Evolutionary conservation across 805 yeast species (phyloP), one percentile per base, ranked within the genome.

Genomic region (Saccharomycopsis babjevae): DNA sequence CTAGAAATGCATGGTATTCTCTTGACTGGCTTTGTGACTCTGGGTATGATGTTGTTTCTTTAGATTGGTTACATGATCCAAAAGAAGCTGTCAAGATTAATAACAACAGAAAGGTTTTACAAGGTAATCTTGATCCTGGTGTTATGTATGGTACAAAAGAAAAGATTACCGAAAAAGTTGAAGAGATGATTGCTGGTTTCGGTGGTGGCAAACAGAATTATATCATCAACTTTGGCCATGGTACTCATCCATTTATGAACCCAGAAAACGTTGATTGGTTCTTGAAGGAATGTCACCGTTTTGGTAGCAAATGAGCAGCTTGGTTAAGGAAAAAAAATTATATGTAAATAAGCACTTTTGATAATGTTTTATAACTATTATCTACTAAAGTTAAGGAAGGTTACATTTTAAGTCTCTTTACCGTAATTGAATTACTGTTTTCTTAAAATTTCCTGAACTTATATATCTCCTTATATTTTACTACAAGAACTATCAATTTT

Each of bases 1-100:
- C 97, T 34, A 94, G 92, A 75, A 97, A 97, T 52, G 94, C 99
- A 0, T 93, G 97, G 97, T 93, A 90, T 68, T 97, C 98, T 5
- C 77, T 94, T 58, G 92, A 93, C 66, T 87, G 85, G 59, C 77
- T 94, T 62, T 87, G 96, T 69, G 84, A 83, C 56, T 76, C 88
- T 6, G 94, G 92, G 13, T 94, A 89, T 73, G 85, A 91, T 69
- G 83, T 83, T 18, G 90, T 94, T n/a, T 91, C 97, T 1, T 79
- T 94, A 61, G 99, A 94, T 73, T 94, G 98, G 97, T 76, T 84
- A 43, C 86, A 85, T 75, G 85, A 81, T 66, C 98, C 98, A 15
- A 82, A 77, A 50, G 89, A 88, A 64, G 97, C 98, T 1, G 89
- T 88, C 30, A 80, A 82, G 68, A 79, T 86, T 15, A 84, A 83